These are phyloP conservation scores for Cladosporium sp. DNA, from an alignment of 2,329 filamentous ascomycete species.

Conservation along the genomic window DNA sequence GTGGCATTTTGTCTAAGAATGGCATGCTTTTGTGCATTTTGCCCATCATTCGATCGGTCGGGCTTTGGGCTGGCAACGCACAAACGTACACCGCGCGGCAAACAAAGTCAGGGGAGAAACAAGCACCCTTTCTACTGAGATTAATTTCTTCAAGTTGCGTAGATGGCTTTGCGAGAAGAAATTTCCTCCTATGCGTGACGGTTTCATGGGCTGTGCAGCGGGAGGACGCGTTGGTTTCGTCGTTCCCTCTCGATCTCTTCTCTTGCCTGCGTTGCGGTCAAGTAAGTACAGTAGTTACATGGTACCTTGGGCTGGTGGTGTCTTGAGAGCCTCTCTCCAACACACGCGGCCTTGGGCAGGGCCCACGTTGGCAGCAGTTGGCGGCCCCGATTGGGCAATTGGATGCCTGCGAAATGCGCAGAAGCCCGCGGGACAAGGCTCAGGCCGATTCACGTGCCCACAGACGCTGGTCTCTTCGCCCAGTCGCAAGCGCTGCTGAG, in stretches of 20 bases:
- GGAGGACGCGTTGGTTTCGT: constrained; percentile 10
- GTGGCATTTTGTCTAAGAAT: background rate
- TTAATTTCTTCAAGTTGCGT: background rate
- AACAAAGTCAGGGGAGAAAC: no score
- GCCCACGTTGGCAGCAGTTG: background rate
- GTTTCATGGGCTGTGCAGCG: constrained; percentile 8
- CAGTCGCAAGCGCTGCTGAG: constrained; percentile 6
- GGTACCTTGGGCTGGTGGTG: background rate
- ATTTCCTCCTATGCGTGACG: constrained; percentile 10
- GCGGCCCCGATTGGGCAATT: constrained; percentile 6
- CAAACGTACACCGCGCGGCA: no score
- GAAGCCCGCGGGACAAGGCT: constrained; percentile 1
- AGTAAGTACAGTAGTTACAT: no score
- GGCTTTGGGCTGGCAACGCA: no score
- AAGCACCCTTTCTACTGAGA: no score
- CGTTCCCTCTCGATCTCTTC: constrained; percentile 8
- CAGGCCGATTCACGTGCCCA: background rate
- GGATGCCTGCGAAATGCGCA: background rate
- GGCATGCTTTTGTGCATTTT: background rate
- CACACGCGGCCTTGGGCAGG: constrained; percentile 7
- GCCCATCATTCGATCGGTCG: no score
- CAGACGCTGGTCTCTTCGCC: constrained; percentile 1
- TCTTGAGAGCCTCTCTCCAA: background rate
- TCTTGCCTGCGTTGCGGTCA: no score
- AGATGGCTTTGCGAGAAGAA: background rate